Evolutionary conservation across 805 yeast genomes (phyloP).

Genomic region (Wickerhamiella galacta): DNA sequence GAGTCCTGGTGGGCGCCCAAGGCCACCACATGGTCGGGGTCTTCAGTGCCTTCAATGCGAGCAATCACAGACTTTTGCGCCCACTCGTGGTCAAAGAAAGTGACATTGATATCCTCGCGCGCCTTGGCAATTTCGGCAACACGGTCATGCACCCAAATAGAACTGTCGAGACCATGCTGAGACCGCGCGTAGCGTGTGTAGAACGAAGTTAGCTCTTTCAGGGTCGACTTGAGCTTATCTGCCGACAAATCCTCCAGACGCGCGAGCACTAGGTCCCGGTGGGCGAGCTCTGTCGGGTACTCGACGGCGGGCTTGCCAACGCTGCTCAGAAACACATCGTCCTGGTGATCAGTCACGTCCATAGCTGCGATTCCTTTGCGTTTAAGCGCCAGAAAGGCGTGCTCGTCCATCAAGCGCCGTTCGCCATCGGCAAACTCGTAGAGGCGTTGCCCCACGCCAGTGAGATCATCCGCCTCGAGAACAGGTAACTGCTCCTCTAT

Average conservation of each 20-base stretch:
- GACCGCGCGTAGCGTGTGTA: conserved; percentile 64
- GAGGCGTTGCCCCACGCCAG: conserved; percentile 4
- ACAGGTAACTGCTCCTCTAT: no score
- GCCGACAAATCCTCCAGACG: conserved; percentile 31
- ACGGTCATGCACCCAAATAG: conserved; percentile 47
- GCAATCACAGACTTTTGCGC: conserved; percentile 62
- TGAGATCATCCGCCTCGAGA: not conserved
- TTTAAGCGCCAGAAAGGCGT: conserved; percentile 29
- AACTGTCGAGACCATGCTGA: conserved; percentile 49
- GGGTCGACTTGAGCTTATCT: conserved; percentile 32
- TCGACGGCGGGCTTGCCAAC: conserved; percentile 22
- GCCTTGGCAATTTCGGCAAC: conserved; percentile 24
- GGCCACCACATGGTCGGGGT: conserved; percentile 37
- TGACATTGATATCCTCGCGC: conserved; percentile 27
- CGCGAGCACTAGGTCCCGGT: conserved; percentile 25
- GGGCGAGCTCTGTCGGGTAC: conserved; percentile 35
- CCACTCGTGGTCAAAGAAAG: conserved; percentile 54
- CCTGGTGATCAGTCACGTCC: conserved; percentile 38
- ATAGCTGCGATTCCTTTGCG: conserved; percentile 37
- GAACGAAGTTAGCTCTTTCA: conserved; percentile 51
- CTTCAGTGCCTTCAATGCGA: conserved; percentile 28
- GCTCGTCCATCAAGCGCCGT: conserved; percentile 23
- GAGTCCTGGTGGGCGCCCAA: conserved; percentile 88
- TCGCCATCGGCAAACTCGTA: conserved; percentile 13
- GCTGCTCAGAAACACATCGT: conserved; percentile 17